A percentile compares a stretch with the other conserved stretches of the same genome.
Evolutionary conservation across 352 stramenopile species (phyloP).

Genomic region (Globisporangium uncinulatum): DNA sequence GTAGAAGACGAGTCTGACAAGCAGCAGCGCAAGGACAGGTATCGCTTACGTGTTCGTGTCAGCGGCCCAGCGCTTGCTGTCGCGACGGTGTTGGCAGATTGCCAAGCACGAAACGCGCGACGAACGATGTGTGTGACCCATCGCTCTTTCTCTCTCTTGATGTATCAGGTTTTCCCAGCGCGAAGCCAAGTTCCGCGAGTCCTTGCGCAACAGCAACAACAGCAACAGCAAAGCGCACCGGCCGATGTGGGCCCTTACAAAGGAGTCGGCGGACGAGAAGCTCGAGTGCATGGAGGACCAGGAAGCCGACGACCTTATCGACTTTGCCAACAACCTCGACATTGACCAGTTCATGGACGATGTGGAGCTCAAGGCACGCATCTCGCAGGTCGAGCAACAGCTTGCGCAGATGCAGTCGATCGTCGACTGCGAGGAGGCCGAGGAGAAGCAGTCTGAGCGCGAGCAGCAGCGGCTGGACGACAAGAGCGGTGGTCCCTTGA

Average conservation of each 20-base stretch:
- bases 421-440: constrained; percentile 67
- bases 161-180: constrained; percentile 52
- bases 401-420: constrained; percentile 86
- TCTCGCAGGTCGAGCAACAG: constrained; percentile 87
- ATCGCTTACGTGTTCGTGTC: too few species aligned
- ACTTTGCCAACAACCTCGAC: constrained; percentile 92
- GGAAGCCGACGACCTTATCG: constrained; percentile 89
- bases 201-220: constrained; percentile 36
- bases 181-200: constrained; percentile 71
- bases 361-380: constrained; percentile 75
- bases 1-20: constrained; percentile 65
- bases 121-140: background rate
- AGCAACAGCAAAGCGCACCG: constrained; percentile 23
- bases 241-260: constrained; percentile 91
- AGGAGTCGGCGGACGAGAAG: constrained; percentile 78
- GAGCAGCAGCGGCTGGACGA: constrained; percentile 77
- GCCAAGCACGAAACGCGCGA: too few species aligned
- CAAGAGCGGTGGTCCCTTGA: constrained; percentile 27
- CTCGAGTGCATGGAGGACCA: constrained; percentile 63
- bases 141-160: background rate
- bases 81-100: too few species aligned
- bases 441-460: constrained; percentile 77
- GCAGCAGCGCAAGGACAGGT: constrained; percentile 60
- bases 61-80: too few species aligned
- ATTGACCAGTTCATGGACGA: constrained; percentile 95